These are phyloP conservation scores for Colletotrichum tanaceti DNA, from an alignment of 2,329 filamentous ascomycete genomes.

Conservation along the genomic window DNA sequence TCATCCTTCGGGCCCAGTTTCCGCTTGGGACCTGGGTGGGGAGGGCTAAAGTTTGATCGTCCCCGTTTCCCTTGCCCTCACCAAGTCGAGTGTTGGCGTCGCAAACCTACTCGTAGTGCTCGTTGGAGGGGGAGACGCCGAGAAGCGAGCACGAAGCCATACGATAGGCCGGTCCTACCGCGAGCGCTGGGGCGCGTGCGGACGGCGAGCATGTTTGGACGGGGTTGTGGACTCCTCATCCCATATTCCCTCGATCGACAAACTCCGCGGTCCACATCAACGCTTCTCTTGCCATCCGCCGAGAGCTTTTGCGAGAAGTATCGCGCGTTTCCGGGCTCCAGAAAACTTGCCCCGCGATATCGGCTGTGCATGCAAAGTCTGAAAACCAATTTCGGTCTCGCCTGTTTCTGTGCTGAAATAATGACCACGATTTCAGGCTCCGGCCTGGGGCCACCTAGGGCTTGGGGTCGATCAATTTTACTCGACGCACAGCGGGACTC, in stretches of 20 bases:
- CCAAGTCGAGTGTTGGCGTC: neutral
- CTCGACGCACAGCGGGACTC: conserved; percentile 14
- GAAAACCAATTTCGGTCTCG: conserved; percentile 29
- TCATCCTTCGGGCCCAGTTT: conserved; percentile 27
- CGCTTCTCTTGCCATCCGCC: conserved; percentile 12
- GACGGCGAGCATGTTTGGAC: conserved; percentile 4
- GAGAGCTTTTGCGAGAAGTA: conserved; percentile 17
- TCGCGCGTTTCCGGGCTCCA: conserved; percentile 26
- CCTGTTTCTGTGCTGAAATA: conserved; percentile 21
- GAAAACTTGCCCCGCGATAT: conserved; percentile 33
- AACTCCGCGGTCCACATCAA: conserved; percentile 21
- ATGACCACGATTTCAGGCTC: neutral
- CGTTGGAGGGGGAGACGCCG: neutral
- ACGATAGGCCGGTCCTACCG: neutral
- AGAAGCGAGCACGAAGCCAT: neutral
- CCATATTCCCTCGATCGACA: conserved; percentile 17
- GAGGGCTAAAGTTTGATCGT: conserved; percentile 23
- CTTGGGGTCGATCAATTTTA: conserved; percentile 5
- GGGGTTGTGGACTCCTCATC: conserved; percentile 12
- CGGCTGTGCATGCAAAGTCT: conserved; percentile 36
- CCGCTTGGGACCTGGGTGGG: conserved; percentile 20
- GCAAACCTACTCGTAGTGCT: neutral
- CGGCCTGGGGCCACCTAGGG: conserved; percentile 18
- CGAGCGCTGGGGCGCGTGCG: neutral
- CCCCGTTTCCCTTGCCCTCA: neutral